phyloP scores from a whole-genome alignment of 2,329 filamentous ascomycete genomes.

The Arthrobotrys sinensis region DNA sequence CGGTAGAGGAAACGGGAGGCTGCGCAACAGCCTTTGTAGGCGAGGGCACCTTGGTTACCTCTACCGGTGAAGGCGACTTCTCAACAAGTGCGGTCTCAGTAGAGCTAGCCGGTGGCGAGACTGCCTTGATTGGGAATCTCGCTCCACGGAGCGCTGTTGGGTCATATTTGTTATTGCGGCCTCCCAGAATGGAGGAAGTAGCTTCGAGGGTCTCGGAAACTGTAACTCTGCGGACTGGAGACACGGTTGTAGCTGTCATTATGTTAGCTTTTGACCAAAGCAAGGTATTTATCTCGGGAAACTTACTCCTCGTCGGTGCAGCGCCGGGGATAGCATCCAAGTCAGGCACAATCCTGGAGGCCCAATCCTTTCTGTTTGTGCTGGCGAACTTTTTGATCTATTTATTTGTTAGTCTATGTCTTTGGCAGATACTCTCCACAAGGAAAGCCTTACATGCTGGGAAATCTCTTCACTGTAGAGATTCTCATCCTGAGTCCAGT shows the following conservation, averaged over 20 bases:
- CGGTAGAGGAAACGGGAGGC: neutral
- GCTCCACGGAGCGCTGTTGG: slow-evolving; percentile 31
- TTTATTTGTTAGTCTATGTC: neutral
- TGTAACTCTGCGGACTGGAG: slow-evolving; percentile 45
- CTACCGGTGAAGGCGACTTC: neutral
- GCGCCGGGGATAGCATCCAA: slow-evolving; percentile 46
- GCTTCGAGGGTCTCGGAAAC: slow-evolving; percentile 38
- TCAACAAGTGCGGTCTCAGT: neutral
- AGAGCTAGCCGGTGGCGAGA: slow-evolving; percentile 7
- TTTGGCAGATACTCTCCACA: neutral
- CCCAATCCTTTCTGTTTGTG: slow-evolving; percentile 53
- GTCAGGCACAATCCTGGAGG: slow-evolving; percentile 52
- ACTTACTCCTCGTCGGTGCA: slow-evolving; percentile 46
- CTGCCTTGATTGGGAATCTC: slow-evolving; percentile 29
- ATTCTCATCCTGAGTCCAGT: slow-evolving; percentile 61
- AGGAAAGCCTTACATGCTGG: slow-evolving; percentile 60
- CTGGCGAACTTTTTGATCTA: slow-evolving; percentile 59
- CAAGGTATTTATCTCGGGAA: neutral
- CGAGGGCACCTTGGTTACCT: neutral
- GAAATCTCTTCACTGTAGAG: slow-evolving; percentile 61
- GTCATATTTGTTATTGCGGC: slow-evolving; percentile 37
- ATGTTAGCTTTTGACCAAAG: slow-evolving; percentile 1
- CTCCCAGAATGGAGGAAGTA: neutral
- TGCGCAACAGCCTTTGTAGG: neutral
- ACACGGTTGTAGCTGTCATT: slow-evolving; percentile 35